These are phyloP conservation scores for Paramecium caudatum DNA, from an alignment of 73 alveolate species.

Conservation along the genomic window DNA sequence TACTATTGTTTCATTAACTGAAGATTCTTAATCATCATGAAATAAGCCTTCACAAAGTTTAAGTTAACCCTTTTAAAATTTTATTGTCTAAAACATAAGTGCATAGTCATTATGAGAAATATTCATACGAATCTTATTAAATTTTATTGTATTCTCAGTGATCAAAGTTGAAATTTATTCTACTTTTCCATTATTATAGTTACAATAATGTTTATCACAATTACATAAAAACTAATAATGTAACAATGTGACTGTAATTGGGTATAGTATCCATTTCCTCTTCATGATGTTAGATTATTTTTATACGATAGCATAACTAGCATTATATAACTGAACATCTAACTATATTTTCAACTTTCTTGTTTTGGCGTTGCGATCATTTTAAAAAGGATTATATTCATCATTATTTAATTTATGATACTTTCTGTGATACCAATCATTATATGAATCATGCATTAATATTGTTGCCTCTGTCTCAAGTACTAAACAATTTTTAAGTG, in stretches of 20 bases:
- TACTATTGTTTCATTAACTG: constrained; percentile 19
- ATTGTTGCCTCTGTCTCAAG: background rate
- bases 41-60: background rate
- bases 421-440: background rate
- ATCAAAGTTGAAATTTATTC: background rate
- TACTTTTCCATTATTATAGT: background rate
- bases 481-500: constrained; percentile 11
- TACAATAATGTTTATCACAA: background rate
- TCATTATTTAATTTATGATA: background rate
- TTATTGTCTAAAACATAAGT: background rate
- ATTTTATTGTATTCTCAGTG: background rate
- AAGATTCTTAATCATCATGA: constrained; percentile 22
- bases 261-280: constrained; percentile 9
- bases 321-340: background rate
- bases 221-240: background rate
- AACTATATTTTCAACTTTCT: background rate
- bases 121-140: constrained; percentile 23
- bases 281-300: background rate
- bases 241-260: background rate
- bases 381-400: background rate
- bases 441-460: background rate
- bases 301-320: background rate
- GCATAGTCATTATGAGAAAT: background rate
- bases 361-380: background rate
- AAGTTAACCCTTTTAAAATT: background rate